Evolutionary conservation across 73 alveolate genomes (phyloP).

Genomic region (Blepharisma japonicum): DNA sequence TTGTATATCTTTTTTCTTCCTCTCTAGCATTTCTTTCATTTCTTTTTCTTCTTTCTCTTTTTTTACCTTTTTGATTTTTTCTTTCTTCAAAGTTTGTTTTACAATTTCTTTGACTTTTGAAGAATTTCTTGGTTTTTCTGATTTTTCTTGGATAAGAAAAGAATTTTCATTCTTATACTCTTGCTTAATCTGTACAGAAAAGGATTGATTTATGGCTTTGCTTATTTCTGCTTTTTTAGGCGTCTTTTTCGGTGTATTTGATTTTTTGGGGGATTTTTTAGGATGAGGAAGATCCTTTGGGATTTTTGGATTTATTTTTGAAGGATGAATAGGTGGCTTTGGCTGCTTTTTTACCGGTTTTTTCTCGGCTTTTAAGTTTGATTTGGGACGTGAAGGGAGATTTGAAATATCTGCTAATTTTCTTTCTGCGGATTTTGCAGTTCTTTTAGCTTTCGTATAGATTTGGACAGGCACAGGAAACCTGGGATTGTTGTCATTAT

Average conservation of each 20-base stretch:
- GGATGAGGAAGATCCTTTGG: neutral
- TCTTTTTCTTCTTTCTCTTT: neutral
- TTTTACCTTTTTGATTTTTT: slow-evolving; percentile 9
- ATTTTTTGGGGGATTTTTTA: neutral
- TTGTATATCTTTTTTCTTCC: neutral
- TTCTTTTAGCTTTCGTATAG: neutral
- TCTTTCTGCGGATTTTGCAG: neutral
- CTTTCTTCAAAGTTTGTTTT: neutral
- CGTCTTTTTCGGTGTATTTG: neutral
- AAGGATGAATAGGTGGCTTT: neutral
- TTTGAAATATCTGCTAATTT: neutral
- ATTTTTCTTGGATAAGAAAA: neutral
- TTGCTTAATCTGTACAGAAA: too few relatives aligned
- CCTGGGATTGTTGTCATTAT: neutral
- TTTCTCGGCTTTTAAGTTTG: neutral
- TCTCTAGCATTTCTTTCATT: neutral
- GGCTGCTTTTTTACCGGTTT: neutral
- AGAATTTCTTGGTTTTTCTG: neutral
- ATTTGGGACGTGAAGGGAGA: neutral
- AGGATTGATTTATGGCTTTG: too few relatives aligned
- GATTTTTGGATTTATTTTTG: neutral
- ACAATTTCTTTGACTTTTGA: neutral
- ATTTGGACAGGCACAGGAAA: neutral
- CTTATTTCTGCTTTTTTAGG: neutral
- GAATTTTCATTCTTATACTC: too few relatives aligned